Evolutionary conservation across 345 rosid species (phyloP), one percentile per base, ranked within the genome.

Genomic region (Turnera subulata): DNA sequence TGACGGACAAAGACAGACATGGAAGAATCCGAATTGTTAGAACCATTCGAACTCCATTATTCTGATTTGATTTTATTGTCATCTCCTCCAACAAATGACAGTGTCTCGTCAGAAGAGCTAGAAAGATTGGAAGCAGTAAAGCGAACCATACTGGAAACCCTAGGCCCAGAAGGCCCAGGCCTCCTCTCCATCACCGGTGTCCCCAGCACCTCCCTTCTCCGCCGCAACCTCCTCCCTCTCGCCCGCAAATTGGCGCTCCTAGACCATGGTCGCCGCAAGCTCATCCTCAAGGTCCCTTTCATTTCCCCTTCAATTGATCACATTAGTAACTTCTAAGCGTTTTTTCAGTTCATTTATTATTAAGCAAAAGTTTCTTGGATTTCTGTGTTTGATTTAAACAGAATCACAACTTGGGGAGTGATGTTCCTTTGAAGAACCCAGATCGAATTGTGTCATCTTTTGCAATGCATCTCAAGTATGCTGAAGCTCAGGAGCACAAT

Each of bases 351-450:
- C n/a, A 2, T 42, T 42, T 9, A 13, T 13, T 42, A 1, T 13
- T 0, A 0, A 42, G 45, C 45, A 42, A 11, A 16, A 42, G 7
- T 42, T 6, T 42, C 12, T 11, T 42, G 7, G n/a, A 8, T 42
- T 42, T 42, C 16, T 42, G n/a, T 13, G n/a, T 13, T 42, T 42
- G 45, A 11, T 11, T 56, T 63, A 13, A 54, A 48, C 66, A 92
- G 95, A 91, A 78, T 64, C 88, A 84, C 54, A 73, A 66, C 18
- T 76, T 89, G 73, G 98, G 99, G 48, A 87, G 82, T 68, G 97
- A 89, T 64, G 91, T 86, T 55, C 73, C 94, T 33, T 68, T 85
- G 70, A 89, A 89, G 79, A 83, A 85, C 53, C 94, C 96, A 9
- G 71, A 72, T 50, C 77, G 97, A 69, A 77, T 60, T 35, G 96